phyloP scores from a whole-genome alignment of 371 early-diverging fungal species.

The Choanephora cucurbitarum region DNA sequence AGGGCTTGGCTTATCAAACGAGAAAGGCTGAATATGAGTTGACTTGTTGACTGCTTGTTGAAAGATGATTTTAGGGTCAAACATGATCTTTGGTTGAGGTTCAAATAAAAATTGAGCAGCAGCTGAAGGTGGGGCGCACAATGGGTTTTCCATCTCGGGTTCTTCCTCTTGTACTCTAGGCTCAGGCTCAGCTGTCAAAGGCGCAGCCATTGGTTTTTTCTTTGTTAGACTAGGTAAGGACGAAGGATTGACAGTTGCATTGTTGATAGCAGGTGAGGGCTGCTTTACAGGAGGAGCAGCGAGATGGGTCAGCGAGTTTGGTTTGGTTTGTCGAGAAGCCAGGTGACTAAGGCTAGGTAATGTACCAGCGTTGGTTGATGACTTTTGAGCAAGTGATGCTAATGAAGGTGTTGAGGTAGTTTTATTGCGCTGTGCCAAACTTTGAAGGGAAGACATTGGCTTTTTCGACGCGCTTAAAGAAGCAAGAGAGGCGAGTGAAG shows the following conservation, averaged over 20 bases:
- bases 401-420: conserved; percentile 26
- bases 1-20: conserved; percentile 80
- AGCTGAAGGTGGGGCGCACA: conserved; percentile 49
- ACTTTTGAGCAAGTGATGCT: conserved; percentile 35
- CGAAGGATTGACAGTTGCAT: background rate
- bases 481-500: conserved; percentile 15
- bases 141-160: conserved; percentile 13
- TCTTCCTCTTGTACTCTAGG: conserved; percentile 3
- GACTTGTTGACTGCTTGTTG: conserved; percentile 27
- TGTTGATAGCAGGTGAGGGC: background rate
- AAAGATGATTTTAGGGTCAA: conserved; percentile 22
- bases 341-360: conserved; percentile 20
- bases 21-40: conserved; percentile 46
- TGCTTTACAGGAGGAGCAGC: conserved; percentile 2
- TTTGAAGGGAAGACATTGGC: conserved; percentile 28
- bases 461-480: conserved; percentile 10
- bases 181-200: background rate
- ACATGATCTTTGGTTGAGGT: conserved; percentile 17
- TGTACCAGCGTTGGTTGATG: conserved; percentile 5
- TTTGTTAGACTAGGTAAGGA: background rate
- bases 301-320: conserved; percentile 10
- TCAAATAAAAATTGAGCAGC: conserved; percentile 51
- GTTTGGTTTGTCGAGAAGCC: conserved; percentile 14
- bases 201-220: background rate
- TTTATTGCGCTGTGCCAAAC: conserved; percentile 29